Conservation (phyloP, 371 early-diverging fungal genomes). For the Saksenaea vasiformis region DNA sequence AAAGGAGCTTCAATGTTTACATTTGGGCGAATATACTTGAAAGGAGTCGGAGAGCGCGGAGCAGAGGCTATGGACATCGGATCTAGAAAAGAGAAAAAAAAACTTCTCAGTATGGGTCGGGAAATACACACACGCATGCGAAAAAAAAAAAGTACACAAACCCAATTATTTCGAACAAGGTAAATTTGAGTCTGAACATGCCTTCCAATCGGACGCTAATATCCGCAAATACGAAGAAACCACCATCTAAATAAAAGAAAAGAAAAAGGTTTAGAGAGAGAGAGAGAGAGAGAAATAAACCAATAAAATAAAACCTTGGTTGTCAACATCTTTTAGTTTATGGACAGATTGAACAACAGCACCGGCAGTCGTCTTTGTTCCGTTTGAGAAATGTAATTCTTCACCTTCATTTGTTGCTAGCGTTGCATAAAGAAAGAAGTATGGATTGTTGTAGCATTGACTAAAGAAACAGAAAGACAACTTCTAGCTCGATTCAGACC, state of each 20-base stretch:
- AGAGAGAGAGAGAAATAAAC: background rate
- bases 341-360: slow-evolving; percentile 49
- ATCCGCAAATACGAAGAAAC: slow-evolving; percentile 95
- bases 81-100: slow-evolving; percentile 14
- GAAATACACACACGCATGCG: background rate
- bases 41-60: slow-evolving; percentile 58
- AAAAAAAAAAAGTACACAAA: slow-evolving; percentile 25
- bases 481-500: slow-evolving; percentile 11
- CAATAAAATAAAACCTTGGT: slow-evolving; percentile 27
- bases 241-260: slow-evolving; percentile 64
- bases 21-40: slow-evolving; percentile 84
- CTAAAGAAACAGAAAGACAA: slow-evolving; percentile 8
- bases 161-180: slow-evolving; percentile 84
- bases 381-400: slow-evolving; percentile 34
- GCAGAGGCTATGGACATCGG: slow-evolving; percentile 27
- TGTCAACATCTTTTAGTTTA: slow-evolving; percentile 45
- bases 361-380: slow-evolving; percentile 45
- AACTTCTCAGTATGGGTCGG: too few relatives aligned
- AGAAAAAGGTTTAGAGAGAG: background rate
- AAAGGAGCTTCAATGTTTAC: slow-evolving; percentile 24
- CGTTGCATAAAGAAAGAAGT: slow-evolving; percentile 46
- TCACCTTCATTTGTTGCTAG: slow-evolving; percentile 23
- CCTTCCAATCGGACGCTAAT: slow-evolving; percentile 92
- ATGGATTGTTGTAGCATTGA: slow-evolving; percentile 34
- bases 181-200: slow-evolving; percentile 83